These are phyloP conservation scores for Alternaria postmessia DNA, from an alignment of 2,329 filamentous ascomycete species.

Conservation along the genomic window DNA sequence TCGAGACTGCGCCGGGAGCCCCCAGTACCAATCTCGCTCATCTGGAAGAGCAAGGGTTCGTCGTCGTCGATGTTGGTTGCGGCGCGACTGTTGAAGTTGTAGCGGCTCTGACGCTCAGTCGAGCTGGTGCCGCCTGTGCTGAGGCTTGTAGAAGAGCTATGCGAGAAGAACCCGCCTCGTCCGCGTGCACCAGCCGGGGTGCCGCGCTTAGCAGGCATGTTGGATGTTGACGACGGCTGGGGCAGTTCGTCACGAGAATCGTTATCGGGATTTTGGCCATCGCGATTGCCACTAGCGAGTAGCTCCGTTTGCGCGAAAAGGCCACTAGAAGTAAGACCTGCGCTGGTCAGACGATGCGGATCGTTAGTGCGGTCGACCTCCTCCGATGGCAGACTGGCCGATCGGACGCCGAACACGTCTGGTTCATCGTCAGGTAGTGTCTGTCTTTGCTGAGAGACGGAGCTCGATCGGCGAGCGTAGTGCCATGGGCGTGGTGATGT, in stretches of 20 bases:
- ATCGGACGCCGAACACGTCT: conserved; percentile 69
- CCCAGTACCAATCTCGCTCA: conserved; percentile 70
- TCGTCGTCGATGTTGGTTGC: conserved; percentile 63
- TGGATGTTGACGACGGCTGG: conserved; percentile 40
- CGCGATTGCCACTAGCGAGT: conserved; percentile 38
- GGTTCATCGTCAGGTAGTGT: conserved; percentile 69
- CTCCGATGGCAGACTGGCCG: conserved; percentile 72
- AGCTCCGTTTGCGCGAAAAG: conserved; percentile 60
- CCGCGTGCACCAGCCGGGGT: conserved; percentile 35
- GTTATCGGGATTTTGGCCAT: conserved; percentile 25
- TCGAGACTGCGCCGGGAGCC: conserved; percentile 49
- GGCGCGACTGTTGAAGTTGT: conserved; percentile 56
- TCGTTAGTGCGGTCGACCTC: conserved; percentile 57
- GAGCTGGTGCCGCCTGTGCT: conserved; percentile 47
- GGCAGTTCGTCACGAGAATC: conserved; percentile 40
- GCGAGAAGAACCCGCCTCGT: conserved; percentile 43
- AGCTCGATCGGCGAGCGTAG: conserved; percentile 69
- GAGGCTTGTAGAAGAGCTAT: conserved; percentile 41
- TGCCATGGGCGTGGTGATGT: conserved; percentile 68
- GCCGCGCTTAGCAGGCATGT: conserved; percentile 40
- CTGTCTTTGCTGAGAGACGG: conserved; percentile 70
- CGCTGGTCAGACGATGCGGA: conserved; percentile 35
- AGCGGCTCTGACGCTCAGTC: conserved; percentile 49
- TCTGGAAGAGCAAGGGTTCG: conserved; percentile 75
- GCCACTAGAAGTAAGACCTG: conserved; percentile 70